phyloP scores from a whole-genome alignment of 768 basidiomycete genomes.

The Lactarius quietus region DNA sequence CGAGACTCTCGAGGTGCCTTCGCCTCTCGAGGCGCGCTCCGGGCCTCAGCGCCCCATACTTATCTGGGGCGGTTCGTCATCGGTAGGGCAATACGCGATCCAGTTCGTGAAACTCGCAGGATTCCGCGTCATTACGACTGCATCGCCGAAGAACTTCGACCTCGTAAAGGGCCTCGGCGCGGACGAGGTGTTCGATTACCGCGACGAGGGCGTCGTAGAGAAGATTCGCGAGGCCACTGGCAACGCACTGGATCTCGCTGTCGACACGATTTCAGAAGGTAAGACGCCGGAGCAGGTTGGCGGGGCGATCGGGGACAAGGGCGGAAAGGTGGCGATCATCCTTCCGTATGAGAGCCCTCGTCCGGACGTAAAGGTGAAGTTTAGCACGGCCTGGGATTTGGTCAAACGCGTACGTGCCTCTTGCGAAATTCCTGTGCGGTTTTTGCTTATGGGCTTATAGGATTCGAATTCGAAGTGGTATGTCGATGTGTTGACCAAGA shows the following conservation, averaged over 20 bases:
- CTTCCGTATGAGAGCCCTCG: constrained; percentile 13
- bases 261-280: constrained; percentile 27
- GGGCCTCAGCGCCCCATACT: constrained; percentile 6
- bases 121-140: constrained; percentile 36
- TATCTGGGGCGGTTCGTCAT: constrained; percentile 29
- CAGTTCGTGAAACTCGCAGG: constrained; percentile 35
- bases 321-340: constrained; percentile 21
- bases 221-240: constrained; percentile 30
- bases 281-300: constrained; percentile 14
- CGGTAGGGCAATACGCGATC: constrained; percentile 36
- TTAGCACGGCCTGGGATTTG: background rate
- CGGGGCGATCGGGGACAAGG: constrained; percentile 19
- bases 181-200: constrained; percentile 34
- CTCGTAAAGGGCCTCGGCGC: constrained; percentile 38
- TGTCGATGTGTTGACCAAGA: constrained; percentile 26
- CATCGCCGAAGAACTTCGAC: constrained; percentile 36
- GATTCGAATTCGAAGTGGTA: constrained; percentile 27
- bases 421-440: too few species aligned
- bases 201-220: constrained; percentile 28
- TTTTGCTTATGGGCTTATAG: background rate
- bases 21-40: constrained; percentile 2
- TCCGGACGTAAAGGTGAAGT: background rate
- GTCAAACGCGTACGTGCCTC: constrained; percentile 2
- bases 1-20: constrained; percentile 17
- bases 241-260: constrained; percentile 22